A percentile compares a stretch with the other conserved stretches of the same genome.
Conservation (phyloP, 2,329 filamentous ascomycete genomes). For the Penicillium sp. region DNA sequence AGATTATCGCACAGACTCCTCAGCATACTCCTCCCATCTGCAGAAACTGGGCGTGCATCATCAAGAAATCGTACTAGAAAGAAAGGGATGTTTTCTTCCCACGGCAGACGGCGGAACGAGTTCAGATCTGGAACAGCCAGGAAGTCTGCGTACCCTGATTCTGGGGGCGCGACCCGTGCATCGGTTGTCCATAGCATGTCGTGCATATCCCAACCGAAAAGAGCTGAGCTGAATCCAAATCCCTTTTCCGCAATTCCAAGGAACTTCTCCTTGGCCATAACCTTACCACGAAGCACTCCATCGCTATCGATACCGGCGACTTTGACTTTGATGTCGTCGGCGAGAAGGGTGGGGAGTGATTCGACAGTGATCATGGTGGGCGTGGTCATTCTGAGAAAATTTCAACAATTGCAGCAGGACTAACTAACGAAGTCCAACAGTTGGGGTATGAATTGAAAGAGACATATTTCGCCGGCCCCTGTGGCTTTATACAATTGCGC, state of each 20-base stretch:
- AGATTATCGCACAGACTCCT: slow-evolving; percentile 67
- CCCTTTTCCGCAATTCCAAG: slow-evolving; percentile 72
- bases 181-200: slow-evolving; percentile 69
- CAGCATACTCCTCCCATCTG: slow-evolving; percentile 74
- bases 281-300: slow-evolving; percentile 80
- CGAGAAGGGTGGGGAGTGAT: slow-evolving; percentile 64
- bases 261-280: slow-evolving; percentile 91
- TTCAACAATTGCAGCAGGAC: neutral
- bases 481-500: slow-evolving; percentile 8
- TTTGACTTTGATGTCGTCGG: slow-evolving; percentile 75
- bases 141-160: slow-evolving; percentile 83
- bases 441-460: neutral
- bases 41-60: slow-evolving; percentile 68
- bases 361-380: slow-evolving; percentile 52
- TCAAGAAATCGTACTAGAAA: slow-evolving; percentile 80
- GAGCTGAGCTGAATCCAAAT: slow-evolving; percentile 88
- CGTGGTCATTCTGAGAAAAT: slow-evolving; percentile 7
- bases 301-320: slow-evolving; percentile 84
- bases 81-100: slow-evolving; percentile 82
- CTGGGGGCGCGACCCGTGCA: slow-evolving; percentile 76
- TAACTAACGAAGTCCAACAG: neutral
- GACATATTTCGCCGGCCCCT: neutral
- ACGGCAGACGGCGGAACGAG: slow-evolving; percentile 78
- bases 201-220: slow-evolving; percentile 97
- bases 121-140: slow-evolving; percentile 75